Evolutionary conservation across 2,329 filamentous ascomycete genomes (phyloP), one percentile per base, ranked within the genome.

Genomic region (Alternaria brassicae): DNA sequence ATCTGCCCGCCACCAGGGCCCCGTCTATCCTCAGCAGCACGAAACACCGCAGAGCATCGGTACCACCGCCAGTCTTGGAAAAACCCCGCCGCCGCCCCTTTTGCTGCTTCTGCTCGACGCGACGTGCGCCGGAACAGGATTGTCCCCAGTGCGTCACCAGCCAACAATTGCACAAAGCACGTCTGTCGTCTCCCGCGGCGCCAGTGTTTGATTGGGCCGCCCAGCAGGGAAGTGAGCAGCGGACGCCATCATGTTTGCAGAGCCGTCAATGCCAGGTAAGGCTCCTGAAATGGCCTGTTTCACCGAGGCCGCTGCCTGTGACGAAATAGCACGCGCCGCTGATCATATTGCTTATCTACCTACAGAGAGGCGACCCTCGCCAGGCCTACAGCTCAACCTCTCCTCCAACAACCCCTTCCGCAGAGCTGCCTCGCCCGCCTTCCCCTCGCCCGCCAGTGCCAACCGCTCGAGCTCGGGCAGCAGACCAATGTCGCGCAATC

Each of bases 371-470:
- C 77, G 79, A 69, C 83, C 80, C 66, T 84, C 85, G 68, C 77
- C 84, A 65, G 83, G 83, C 67, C 81, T 89, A 74, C 81, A 85
- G 54, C 81, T 90, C 76, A 89, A 88, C 78, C 85, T 93, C 57
- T 79, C 81, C 72, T 88, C 89, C 77, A 93, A 93, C 84, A 93
- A 93, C 76, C 91, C 91, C 63, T 93, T 86, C 75, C 89, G 90
- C 81, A 91, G 89, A 72, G 87, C 88, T 65, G 82, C 83, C 36
- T 91, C 89, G 64, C 89, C 81, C 59, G 72, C 65, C 44, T 58
- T 73, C 56, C 68, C 72, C 56, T 74, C 72, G 34, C 74, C 72
- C 56, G 44, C 78, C 78, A 63, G 89, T 85, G 61, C 59, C 53
- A 54, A 68, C 58, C 69, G 67, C 61, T 65, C 63, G 51, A 70